Base-by-base conservation (phyloP, 2,329 filamentous ascomycete species). In the Ramularia collo-cygni region DNA sequence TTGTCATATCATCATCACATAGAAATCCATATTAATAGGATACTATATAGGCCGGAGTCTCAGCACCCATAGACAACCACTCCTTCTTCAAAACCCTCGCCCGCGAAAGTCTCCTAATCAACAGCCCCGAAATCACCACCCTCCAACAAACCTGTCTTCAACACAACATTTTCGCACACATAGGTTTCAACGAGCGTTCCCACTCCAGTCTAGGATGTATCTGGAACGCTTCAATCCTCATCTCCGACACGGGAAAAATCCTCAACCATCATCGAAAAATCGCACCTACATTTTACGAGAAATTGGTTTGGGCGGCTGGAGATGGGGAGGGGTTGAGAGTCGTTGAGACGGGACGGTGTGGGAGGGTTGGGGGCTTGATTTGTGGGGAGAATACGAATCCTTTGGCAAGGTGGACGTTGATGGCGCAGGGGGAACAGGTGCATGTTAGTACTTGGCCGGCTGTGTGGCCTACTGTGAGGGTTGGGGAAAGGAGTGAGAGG, bases 311-410 rank as follows among this genome's bases (percentile, higher is more conserved):
- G 74, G 61, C 62, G 0, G 65, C 66, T 2, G 74, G 74, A 0
- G 74, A 77, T 48, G 74, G 73, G 0, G 40, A 67, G 18, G 74
- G 74, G 0, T 48, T 77, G 3, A 58, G 56, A 1, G 65, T 76
- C 0, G 65, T 67, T 1, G 61, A 73, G 0, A 72, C 69, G 0
- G 37, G 33, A 18, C 41, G 46, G 0, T 63, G 64, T 33, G 72
- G 71, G 1, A 69, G 64, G 37, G 64, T 76, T 8, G 72, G 72
- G 1, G 61, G 56, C 3, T 51, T 76, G 38, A 75, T 77, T 12
- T 77, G 74, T 46, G 74, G 74, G 2, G 74, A 77, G 54, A 77
- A 77, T 35, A 76, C 72, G 1, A 77, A 77, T 43, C 73, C 73
- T 0, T 53, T 77, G 1, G 74, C 74, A 1, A 55, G 71, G 10